Percentiles rank a stretch among this genome's conserved stretches.
Conservation (phyloP, 2,329 filamentous ascomycete species). For the Cordyceps fumosorosea region DNA sequence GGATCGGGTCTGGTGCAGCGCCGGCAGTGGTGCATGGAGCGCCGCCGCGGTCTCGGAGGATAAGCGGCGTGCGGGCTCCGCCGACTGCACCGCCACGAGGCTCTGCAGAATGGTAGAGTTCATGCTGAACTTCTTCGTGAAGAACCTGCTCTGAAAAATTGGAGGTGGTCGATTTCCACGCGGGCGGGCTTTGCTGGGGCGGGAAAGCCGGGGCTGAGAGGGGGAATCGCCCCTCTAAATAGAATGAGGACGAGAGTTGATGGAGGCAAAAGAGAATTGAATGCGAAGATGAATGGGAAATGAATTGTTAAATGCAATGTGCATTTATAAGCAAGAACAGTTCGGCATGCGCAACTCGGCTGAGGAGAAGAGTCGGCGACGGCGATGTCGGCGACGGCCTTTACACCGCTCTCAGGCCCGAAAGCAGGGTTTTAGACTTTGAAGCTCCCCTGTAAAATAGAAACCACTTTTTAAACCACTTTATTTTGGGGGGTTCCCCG, state of each 20-base stretch:
- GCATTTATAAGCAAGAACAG: slow-evolving; percentile 4
- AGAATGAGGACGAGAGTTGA: no score
- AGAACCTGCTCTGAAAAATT: background rate
- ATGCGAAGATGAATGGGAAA: background rate
- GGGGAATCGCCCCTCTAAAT: background rate
- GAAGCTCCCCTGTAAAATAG: background rate
- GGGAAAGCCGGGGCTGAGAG: background rate
- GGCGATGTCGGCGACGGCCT: slow-evolving; percentile 1
- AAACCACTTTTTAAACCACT: background rate
- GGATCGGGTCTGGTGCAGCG: background rate
- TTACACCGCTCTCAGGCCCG: background rate
- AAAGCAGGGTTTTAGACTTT: background rate
- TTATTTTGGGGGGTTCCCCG: background rate
- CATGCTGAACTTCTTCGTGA: background rate
- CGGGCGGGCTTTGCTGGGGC: background rate
- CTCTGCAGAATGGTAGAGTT: slow-evolving; percentile 4
- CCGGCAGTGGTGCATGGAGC: background rate
- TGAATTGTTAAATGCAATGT: background rate
- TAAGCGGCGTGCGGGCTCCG: background rate
- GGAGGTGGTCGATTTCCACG: background rate
- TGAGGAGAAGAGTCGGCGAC: slow-evolving; percentile 4
- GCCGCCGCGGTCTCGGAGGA: slow-evolving; percentile 3
- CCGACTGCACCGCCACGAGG: slow-evolving; percentile 8
- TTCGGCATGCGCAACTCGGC: background rate
- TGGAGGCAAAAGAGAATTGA: background rate